phyloP scores from a whole-genome alignment of 2,329 filamentous ascomycete species.

The Emergomyces pasteurianus region DNA sequence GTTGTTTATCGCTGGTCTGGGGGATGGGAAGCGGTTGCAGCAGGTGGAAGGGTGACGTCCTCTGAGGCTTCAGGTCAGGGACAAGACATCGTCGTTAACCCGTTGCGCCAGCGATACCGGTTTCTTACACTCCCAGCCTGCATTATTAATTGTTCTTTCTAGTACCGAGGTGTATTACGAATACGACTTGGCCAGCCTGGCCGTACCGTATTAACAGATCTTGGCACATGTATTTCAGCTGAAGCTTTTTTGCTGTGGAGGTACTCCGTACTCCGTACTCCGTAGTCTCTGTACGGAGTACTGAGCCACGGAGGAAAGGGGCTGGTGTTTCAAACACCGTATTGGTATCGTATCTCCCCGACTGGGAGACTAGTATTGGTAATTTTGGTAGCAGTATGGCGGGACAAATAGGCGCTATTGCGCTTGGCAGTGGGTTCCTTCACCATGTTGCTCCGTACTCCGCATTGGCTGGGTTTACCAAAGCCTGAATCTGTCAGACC shows the following conservation, averaged over 20 bases:
- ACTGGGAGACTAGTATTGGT: neutral
- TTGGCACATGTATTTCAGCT: no score
- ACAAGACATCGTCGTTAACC: neutral
- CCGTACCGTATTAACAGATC: neutral
- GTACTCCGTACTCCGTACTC: no score
- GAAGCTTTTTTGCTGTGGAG: no score
- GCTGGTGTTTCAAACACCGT: no score
- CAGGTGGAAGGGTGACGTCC: neutral
- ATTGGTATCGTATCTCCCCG: no score
- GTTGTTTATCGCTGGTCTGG: neutral
- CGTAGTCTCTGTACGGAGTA: no score
- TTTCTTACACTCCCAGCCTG: neutral
- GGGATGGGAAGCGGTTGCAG: neutral
- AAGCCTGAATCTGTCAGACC: no score
- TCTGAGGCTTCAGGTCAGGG: neutral
- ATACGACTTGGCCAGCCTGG: neutral
- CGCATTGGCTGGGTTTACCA: neutral
- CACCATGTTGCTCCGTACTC: no score
- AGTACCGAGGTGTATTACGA: neutral
- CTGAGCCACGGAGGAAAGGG: no score
- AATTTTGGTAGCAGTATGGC: neutral
- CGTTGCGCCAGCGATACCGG: neutral
- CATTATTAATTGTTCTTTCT: neutral
- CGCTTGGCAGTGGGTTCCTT: neutral
- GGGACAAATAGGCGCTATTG: neutral